Conservation (phyloP, 2,329 filamentous ascomycete species). For the Lasiodiplodia sp. region DNA sequence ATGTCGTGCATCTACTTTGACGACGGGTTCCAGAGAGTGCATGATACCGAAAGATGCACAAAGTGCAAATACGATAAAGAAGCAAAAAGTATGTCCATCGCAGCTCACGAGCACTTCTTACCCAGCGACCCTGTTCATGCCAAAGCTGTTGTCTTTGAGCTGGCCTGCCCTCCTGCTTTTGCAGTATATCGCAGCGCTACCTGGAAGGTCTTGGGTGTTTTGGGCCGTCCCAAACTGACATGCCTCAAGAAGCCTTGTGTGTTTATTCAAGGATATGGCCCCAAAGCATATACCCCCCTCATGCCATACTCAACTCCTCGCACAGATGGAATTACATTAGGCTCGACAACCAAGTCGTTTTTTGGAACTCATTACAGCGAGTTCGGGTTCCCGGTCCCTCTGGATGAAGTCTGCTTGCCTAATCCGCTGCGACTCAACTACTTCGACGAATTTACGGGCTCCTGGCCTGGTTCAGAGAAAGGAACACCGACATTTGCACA, state of each 20-base stretch:
- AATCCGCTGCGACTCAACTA: constrained; percentile 58
- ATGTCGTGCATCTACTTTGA: constrained; percentile 43
- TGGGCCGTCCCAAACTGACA: constrained; percentile 41
- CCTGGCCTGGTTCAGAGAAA: constrained; percentile 49
- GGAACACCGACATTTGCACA: constrained; percentile 53
- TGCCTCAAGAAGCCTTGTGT: constrained; percentile 34
- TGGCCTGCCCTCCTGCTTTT: constrained; percentile 55
- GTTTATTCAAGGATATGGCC: constrained; percentile 44
- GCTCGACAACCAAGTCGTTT: constrained; percentile 57
- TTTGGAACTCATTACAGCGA: constrained; percentile 57
- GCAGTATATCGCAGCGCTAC: constrained; percentile 60
- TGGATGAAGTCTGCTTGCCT: constrained; percentile 54
- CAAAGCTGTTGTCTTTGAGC: constrained; percentile 61
- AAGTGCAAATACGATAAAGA: constrained; percentile 52
- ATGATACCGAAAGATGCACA: constrained; percentile 46
- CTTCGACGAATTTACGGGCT: constrained; percentile 50
- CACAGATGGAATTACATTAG: constrained; percentile 45
- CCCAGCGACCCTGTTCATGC: constrained; percentile 47
- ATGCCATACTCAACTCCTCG: too few species aligned
- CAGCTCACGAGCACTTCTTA: constrained; percentile 59
- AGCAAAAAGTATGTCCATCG: constrained; percentile 53
- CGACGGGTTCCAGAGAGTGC: neutral
- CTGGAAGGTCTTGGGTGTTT: constrained; percentile 54
- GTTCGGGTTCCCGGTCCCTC: constrained; percentile 50
- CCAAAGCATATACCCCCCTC: too few species aligned